A percentile compares a stretch with the other conserved stretches of the same genome.
phyloP scores from a whole-genome alignment of 805 yeast species.

The Monosporozyma yasuniensis region DNA sequence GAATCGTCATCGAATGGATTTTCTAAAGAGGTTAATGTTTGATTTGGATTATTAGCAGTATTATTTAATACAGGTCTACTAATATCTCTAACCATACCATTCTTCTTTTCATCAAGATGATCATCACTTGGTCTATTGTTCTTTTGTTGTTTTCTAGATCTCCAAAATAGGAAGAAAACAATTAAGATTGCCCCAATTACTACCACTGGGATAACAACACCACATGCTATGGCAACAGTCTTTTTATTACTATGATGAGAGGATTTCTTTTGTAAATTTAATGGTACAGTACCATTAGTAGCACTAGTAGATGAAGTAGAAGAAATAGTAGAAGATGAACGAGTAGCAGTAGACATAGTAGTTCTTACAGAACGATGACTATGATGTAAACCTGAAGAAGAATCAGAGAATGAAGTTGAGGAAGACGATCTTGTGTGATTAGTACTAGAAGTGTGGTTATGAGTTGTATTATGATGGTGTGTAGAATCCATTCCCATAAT shows the following conservation, averaged over 20 bases:
- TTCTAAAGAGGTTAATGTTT: slow-evolving; percentile 16
- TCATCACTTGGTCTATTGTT: slow-evolving; percentile 12
- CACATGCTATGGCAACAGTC: slow-evolving; percentile 78
- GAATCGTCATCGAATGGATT: slow-evolving; percentile 28
- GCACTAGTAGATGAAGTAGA: slow-evolving; percentile 22
- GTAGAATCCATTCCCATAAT: slow-evolving; percentile 39
- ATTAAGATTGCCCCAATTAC: slow-evolving; percentile 40
- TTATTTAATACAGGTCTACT: slow-evolving; percentile 34
- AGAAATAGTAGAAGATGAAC: slow-evolving; percentile 23
- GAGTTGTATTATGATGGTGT: background rate
- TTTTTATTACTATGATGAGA: slow-evolving; percentile 33
- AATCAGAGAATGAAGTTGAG: slow-evolving; percentile 8
- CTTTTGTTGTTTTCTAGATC: slow-evolving; percentile 32
- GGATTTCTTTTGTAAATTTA: slow-evolving; percentile 9
- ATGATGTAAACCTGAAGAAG: slow-evolving; percentile 16
- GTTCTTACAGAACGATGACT: slow-evolving; percentile 7
- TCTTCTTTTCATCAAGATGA: slow-evolving; percentile 18
- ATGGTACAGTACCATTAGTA: slow-evolving; percentile 13
- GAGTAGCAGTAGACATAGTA: slow-evolving; percentile 11
- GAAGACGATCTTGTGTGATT: slow-evolving; percentile 15
- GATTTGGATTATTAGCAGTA: slow-evolving; percentile 30
- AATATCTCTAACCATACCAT: slow-evolving; percentile 27
- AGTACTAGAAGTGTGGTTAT: slow-evolving; percentile 5
- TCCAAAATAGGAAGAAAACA: slow-evolving; percentile 49
- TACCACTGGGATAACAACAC: slow-evolving; percentile 71